These are phyloP conservation scores for Neoscytalidium dimidiatum DNA, from an alignment of 2,329 filamentous ascomycete species.

Conservation along the genomic window DNA sequence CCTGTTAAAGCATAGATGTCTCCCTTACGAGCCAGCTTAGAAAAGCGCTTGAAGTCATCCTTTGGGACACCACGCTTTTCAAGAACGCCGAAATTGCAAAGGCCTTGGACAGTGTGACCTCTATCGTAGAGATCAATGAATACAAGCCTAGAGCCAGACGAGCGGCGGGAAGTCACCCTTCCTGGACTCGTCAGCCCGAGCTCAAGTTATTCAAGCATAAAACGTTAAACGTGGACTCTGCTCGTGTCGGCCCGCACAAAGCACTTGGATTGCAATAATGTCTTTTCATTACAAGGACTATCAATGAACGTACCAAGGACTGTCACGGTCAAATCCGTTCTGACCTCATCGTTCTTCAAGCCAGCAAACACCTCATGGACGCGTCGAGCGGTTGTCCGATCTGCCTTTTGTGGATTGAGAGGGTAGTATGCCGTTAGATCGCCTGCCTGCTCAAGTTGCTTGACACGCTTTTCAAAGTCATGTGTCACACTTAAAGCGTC, in stretches of 20 bases:
- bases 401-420: conserved; percentile 22
- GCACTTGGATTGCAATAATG: not conserved
- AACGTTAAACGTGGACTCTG: not conserved
- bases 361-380: conserved; percentile 31
- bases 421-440: conserved; percentile 60
- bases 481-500: conserved; percentile 21
- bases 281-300: conserved; percentile 7
- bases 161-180: conserved; percentile 71
- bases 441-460: conserved; percentile 52
- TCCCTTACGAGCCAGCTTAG: conserved; percentile 71
- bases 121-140: conserved; percentile 82
- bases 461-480: conserved; percentile 53
- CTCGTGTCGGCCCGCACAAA: not conserved
- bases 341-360: conserved; percentile 30
- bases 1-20: conserved; percentile 70
- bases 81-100: conserved; percentile 67
- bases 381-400: conserved; percentile 23
- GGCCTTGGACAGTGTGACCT: conserved; percentile 71
- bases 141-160: conserved; percentile 73
- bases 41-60: conserved; percentile 60
- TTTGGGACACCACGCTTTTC: conserved; percentile 38
- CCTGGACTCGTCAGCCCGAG: conserved; percentile 53
- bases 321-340: conserved; percentile 31
- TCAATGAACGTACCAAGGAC: conserved; percentile 35
- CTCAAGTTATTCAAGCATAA: not conserved